Evolutionary conservation across 495 filamentous ascomycete species (phyloP), one percentile per base, ranked within the genome.

Genomic region (Xylaria telfairii): DNA sequence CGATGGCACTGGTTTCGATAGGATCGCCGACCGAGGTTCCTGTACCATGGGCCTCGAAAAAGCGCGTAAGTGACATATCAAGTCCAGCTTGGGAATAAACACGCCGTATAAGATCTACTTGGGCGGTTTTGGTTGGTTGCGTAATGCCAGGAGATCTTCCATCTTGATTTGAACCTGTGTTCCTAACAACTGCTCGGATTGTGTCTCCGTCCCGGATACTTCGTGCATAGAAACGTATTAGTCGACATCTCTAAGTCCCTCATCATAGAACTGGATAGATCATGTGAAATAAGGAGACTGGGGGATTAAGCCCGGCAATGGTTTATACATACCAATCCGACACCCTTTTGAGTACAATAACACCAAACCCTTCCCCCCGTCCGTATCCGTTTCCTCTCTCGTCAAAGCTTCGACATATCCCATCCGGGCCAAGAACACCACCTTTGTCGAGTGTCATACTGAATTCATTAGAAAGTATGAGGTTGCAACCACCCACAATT

Each of bases 161-260:
- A 73, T 89, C 84, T 49, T 83, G 69, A 69, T 90, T 90, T 49
- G 83, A 71, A 1, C 80, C 82, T 17, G 81, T 81, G 0, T 76
- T 80, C 13, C 87, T 82, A 62, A 92, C 86, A 0, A 92, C 79
- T 7, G 83, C 86, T 19, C 88, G 81, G 49, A 91, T 86, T 1
- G 81, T 82, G 64, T 86, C 81, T 4, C 80, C 78, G 64, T 85
- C 82, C 2, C 49, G n/a, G 8, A 84, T 30, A 6, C 34, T 37
- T 4, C 8, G 34, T 37, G 34, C 34, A 37, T 37, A 37, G 34
- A 37, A 37, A 37, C 8, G 8, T 8, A 8, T 37, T 37, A 37
- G 34, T 37, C 34, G n/a, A n/a, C n/a, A n/a, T 37, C 8, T 37
- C 34, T 37, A 37, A 37, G 34, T 37, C 34, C 8, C 4, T 4